Evolutionary conservation across 495 filamentous ascomycete genomes (phyloP).

Genomic region (Podospora fimiseda): DNA sequence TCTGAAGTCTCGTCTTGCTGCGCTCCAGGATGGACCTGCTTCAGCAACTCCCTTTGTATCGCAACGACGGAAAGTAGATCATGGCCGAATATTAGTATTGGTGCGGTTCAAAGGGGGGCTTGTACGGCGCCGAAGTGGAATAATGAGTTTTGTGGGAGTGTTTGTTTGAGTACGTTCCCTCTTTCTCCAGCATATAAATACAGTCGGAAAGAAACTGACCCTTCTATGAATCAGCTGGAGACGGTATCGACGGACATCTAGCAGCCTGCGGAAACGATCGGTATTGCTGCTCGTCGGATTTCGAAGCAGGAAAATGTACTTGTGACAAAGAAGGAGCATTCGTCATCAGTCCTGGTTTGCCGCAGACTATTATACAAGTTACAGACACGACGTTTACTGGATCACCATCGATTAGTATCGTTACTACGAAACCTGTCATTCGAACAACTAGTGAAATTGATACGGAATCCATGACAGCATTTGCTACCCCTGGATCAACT

Average conservation of each 20-base stretch:
- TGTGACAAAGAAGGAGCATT: conserved; percentile 20
- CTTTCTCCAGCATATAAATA: neutral
- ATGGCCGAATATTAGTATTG: conserved; percentile 19
- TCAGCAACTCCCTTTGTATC: conserved; percentile 28
- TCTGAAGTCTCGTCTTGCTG: conserved; percentile 23
- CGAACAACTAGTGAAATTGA: neutral
- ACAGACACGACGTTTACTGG: conserved; percentile 13
- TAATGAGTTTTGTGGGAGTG: conserved; percentile 25
- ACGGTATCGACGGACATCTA: conserved; percentile 17
- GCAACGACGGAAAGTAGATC: conserved; percentile 20
- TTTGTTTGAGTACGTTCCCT: conserved; percentile 22
- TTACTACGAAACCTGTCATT: neutral
- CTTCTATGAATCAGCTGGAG: conserved; percentile 7
- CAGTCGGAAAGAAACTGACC: neutral
- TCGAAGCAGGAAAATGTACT: conserved; percentile 22
- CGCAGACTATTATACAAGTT: conserved; percentile 28
- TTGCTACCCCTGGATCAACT: neutral
- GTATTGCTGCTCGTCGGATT: conserved; percentile 26
- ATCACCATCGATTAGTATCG: neutral
- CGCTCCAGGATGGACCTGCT: conserved; percentile 31
- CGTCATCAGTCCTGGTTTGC: conserved; percentile 12
- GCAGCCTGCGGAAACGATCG: conserved; percentile 22
- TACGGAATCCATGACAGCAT: neutral
- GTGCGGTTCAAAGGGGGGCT: conserved; percentile 20
- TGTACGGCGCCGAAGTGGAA: conserved; percentile 30